Conservation (phyloP, 108 stramenopile species). For the Nannochloropsis gaditana region DNA sequence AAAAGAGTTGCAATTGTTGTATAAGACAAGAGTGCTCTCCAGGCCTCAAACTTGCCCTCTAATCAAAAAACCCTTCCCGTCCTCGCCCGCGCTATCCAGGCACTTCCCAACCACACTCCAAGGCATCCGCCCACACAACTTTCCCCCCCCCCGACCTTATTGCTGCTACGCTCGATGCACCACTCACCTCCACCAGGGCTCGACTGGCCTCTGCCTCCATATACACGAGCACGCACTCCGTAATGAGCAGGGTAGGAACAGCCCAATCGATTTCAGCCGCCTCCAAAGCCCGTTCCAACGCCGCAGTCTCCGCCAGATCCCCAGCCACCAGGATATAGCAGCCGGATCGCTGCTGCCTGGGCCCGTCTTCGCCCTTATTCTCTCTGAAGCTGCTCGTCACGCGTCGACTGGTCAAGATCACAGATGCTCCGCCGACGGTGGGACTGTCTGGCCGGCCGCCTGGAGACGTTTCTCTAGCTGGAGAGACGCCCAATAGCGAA, state of each 20-base stretch:
- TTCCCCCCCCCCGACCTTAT: background rate
- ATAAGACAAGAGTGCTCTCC: too few relatives aligned
- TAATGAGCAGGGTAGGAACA: constrained; percentile 37
- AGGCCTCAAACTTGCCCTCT: too few relatives aligned
- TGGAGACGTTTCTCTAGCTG: background rate
- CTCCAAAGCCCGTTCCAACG: constrained; percentile 18
- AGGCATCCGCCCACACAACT: too few relatives aligned
- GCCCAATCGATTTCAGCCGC: constrained; percentile 31
- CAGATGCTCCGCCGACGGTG: too few relatives aligned
- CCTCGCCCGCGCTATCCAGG: too few relatives aligned
- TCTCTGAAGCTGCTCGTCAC: too few relatives aligned
- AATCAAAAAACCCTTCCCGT: too few relatives aligned
- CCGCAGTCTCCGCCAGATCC: constrained; percentile 38
- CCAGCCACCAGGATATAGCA: constrained; percentile 33
- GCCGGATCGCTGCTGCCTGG: too few relatives aligned
- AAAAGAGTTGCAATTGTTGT: background rate
- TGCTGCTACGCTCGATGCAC: background rate
- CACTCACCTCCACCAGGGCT: constrained; percentile 30
- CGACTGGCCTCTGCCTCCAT: constrained; percentile 33
- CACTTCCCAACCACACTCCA: too few relatives aligned
- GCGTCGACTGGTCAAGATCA: too few relatives aligned
- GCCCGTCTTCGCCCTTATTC: too few relatives aligned
- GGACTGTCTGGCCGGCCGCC: too few relatives aligned
- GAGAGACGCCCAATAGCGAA: background rate
- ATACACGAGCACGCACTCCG: constrained; percentile 54